Percentiles rank a stretch among this genome's conserved stretches.
phyloP scores from a whole-genome alignment of 176 grass and related monocot genomes.

The Avena insularis region DNA sequence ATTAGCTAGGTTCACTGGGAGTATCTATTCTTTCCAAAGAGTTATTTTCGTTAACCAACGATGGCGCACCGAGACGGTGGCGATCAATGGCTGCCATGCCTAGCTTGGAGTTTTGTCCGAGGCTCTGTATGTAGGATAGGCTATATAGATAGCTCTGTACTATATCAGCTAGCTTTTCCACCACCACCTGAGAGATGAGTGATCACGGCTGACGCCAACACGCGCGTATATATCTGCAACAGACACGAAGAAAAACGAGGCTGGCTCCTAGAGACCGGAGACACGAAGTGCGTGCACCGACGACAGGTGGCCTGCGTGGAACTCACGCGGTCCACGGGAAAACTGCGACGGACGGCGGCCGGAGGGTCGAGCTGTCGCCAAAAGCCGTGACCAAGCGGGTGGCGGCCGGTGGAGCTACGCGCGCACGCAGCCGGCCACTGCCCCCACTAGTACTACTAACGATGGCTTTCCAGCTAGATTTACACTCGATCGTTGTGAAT shows the following conservation, averaged over 20 bases:
- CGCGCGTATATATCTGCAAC: background rate
- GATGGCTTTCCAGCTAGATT: background rate
- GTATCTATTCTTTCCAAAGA: background rate
- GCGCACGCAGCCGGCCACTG: background rate
- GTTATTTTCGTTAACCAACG: background rate
- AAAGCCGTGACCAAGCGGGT: background rate
- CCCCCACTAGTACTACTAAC: background rate
- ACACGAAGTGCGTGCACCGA: background rate
- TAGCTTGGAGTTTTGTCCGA: background rate
- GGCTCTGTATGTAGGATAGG: background rate
- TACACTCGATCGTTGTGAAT: background rate
- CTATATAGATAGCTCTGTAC: background rate
- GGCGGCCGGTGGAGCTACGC: background rate
- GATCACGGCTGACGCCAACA: background rate
- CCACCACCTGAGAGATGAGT: background rate
- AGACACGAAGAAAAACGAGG: background rate
- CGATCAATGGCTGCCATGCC: background rate
- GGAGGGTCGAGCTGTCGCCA: background rate
- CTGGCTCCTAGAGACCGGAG: background rate
- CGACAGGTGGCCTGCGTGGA: background rate
- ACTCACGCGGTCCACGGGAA: background rate
- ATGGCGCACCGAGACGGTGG: background rate
- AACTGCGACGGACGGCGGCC: background rate
- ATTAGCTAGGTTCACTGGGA: background rate
- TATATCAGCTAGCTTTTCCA: background rate